These are phyloP conservation scores for Camelina neglecta DNA, from an alignment of 345 rosid species.

Conservation along the genomic window DNA sequence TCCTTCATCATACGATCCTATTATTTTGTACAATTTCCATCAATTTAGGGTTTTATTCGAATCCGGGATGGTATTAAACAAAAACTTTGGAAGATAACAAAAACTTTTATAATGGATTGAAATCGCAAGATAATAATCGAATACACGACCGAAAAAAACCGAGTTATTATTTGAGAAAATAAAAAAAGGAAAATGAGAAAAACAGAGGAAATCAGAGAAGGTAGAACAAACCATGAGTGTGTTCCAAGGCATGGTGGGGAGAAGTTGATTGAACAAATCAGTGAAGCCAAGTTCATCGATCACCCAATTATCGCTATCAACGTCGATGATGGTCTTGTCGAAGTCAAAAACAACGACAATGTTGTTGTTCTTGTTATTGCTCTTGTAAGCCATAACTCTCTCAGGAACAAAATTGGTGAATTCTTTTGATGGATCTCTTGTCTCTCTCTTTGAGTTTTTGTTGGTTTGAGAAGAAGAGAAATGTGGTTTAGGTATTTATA, in stretches of 20 bases:
- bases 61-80: background rate
- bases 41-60: background rate
- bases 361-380: conserved; percentile 38
- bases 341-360: conserved; percentile 75
- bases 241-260: conserved; percentile 94
- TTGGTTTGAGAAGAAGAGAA: conserved; percentile 26
- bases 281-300: conserved; percentile 77
- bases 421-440: background rate
- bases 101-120: background rate
- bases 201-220: conserved; percentile 10
- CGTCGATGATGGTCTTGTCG: conserved; percentile 83
- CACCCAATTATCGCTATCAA: conserved; percentile 90
- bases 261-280: conserved; percentile 78
- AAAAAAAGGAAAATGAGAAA: background rate
- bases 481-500: conserved; percentile 51
- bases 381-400: conserved; percentile 44
- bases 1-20: conserved; percentile 89
- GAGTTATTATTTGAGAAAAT: background rate
- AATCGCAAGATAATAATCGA: background rate
- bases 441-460: conserved; percentile 1
- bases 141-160: background rate
- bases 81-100: background rate
- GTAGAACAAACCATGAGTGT: conserved; percentile 65
- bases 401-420: background rate
- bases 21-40: background rate